Conservation (phyloP, 2,329 filamentous ascomycete species). For the Paracoccidioides lutzii region DNA sequence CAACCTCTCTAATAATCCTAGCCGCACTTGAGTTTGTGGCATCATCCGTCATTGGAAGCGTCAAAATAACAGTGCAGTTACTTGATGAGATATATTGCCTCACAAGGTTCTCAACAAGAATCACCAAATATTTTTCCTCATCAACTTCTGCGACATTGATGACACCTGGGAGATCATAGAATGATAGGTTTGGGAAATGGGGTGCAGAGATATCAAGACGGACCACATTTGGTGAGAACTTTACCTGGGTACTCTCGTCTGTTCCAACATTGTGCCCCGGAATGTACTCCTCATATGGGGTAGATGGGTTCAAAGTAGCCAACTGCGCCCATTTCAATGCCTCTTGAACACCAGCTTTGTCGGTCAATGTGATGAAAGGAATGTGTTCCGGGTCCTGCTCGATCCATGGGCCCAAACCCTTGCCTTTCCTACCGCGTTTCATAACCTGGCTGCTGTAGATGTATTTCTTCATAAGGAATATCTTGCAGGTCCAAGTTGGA, state of each 20-base stretch:
- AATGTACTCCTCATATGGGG: constrained; percentile 41
- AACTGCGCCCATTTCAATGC: constrained; percentile 63
- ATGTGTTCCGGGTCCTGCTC: constrained; percentile 35
- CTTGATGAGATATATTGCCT: constrained; percentile 55
- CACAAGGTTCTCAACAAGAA: constrained; percentile 59
- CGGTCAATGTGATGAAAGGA: constrained; percentile 50
- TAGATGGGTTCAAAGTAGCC: constrained; percentile 58
- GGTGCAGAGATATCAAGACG: constrained; percentile 62
- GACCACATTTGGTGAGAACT: constrained; percentile 74
- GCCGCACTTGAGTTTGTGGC: constrained; percentile 62
- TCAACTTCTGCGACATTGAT: constrained; percentile 56
- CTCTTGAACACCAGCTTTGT: constrained; percentile 51
- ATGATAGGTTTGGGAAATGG: constrained; percentile 58
- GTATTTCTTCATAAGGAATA: constrained; percentile 56
- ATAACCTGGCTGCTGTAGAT: constrained; percentile 29
- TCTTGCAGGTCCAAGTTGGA: constrained; percentile 50
- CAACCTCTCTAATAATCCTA: constrained; percentile 46
- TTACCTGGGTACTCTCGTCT: constrained; percentile 34
- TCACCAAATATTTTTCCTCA: constrained; percentile 54
- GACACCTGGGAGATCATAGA: constrained; percentile 75
- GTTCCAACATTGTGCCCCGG: constrained; percentile 35
- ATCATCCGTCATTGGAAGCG: constrained; percentile 65
- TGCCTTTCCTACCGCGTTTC: constrained; percentile 36
- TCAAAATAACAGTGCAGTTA: constrained; percentile 64
- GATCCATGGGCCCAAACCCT: constrained; percentile 55